Conservation (phyloP, 1,284 basidiomycete genomes). For the Polyporus tsugae region DNA sequence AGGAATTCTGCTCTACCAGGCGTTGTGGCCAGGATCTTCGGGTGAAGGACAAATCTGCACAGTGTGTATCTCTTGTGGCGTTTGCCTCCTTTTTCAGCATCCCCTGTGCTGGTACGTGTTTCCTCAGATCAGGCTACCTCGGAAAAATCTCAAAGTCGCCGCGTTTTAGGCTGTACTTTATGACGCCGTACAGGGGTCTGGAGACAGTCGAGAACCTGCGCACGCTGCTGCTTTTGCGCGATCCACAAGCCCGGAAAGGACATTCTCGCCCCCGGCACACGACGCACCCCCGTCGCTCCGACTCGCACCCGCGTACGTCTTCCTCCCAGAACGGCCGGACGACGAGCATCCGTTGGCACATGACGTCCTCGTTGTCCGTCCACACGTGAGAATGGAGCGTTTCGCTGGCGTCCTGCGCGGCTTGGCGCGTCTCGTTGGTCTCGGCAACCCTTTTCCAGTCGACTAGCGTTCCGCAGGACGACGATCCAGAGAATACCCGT, state of each 20-base stretch:
- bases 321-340: neutral
- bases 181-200: neutral
- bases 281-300: neutral
- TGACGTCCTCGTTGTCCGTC: neutral
- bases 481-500: neutral
- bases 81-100: constrained; percentile 4
- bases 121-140: neutral
- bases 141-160: neutral
- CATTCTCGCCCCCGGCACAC: constrained; percentile 4
- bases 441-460: neutral
- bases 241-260: neutral
- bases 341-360: constrained; percentile 6
- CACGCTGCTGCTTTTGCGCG: neutral
- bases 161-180: neutral
- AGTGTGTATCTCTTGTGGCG: neutral
- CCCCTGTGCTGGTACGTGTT: neutral
- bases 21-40: constrained; percentile 4
- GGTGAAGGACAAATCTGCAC: neutral
- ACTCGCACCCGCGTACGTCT: neutral
- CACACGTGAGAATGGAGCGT: neutral
- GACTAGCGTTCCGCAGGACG: constrained; percentile 1
- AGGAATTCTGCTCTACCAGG: constrained; percentile 3
- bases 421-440: neutral
- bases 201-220: neutral
- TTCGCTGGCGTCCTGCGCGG: neutral